A percentile compares a stretch with the other conserved stretches of the same genome.
phyloP scores from a whole-genome alignment of 495 filamentous ascomycete genomes.

The Lasiosphaeria hispida region DNA sequence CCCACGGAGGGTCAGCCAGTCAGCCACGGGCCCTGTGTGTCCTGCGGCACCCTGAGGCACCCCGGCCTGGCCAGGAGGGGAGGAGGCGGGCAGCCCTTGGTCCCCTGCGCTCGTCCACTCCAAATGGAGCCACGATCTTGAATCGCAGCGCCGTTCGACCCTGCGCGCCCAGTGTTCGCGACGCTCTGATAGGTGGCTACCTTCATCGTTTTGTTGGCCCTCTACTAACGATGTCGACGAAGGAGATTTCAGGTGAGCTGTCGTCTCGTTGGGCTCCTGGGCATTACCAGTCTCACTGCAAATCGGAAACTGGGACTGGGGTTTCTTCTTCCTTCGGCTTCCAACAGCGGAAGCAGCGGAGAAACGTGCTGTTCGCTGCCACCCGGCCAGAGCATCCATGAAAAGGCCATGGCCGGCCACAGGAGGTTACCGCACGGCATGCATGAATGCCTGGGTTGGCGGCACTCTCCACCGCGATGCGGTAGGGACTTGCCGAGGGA shows the following conservation, averaged over 20 bases:
- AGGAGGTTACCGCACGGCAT: no score
- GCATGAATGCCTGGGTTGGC: no score
- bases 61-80: neutral
- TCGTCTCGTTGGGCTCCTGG: neutral
- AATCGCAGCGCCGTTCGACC: conserved; percentile 6
- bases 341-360: no score
- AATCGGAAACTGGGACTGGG: no score
- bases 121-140: conserved; percentile 18
- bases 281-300: neutral
- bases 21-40: no score
- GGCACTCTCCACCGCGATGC: no score
- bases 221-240: neutral
- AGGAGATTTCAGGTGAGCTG: conserved; percentile 1
- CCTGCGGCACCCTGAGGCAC: no score
- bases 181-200: conserved; percentile 6
- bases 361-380: no score
- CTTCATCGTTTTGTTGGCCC: neutral
- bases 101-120: neutral
- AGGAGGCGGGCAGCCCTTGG: neutral
- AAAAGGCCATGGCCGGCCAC: no score
- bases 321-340: no score
- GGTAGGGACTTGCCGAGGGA: no score
- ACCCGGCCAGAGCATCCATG: no score
- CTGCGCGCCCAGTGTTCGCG: conserved; percentile 8
- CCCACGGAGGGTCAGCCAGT: neutral